phyloP scores from a whole-genome alignment of 2,329 filamentous ascomycete genomes.

The Epichloe brachyelytri region DNA sequence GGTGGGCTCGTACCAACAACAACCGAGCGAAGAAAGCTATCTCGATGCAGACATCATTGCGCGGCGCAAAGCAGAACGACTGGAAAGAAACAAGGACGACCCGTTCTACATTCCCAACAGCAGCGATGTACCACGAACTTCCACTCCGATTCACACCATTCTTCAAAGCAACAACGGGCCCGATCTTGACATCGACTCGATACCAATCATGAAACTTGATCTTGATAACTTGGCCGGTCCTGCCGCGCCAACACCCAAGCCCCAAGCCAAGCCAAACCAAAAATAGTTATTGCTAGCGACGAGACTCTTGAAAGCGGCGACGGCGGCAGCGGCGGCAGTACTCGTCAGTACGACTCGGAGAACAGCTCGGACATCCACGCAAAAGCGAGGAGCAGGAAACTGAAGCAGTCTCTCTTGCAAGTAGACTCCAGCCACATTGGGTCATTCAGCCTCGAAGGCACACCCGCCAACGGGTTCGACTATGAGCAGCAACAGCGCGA shows the following conservation, averaged over 20 bases:
- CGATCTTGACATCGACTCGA: slow-evolving; percentile 81
- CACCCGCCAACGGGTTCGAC: slow-evolving; percentile 31
- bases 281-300: slow-evolving; percentile 57
- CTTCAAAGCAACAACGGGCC: slow-evolving; percentile 59
- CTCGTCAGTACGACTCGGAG: slow-evolving; percentile 39
- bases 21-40: slow-evolving; percentile 49
- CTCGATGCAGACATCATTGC: slow-evolving; percentile 63
- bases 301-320: slow-evolving; percentile 51
- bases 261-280: slow-evolving; percentile 34
- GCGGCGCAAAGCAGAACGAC: slow-evolving; percentile 60
- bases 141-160: slow-evolving; percentile 70
- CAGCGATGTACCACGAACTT: slow-evolving; percentile 43
- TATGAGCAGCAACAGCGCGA: slow-evolving; percentile 59
- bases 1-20: slow-evolving; percentile 45
- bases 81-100: slow-evolving; percentile 78
- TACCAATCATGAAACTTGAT: slow-evolving; percentile 89
- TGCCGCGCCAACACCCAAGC: slow-evolving; percentile 19
- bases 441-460: slow-evolving; percentile 51
- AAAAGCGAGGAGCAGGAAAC: slow-evolving; percentile 36
- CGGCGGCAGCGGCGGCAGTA: slow-evolving; percentile 33
- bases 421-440: slow-evolving; percentile 79
- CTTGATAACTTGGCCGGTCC: slow-evolving; percentile 41
- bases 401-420: slow-evolving; percentile 57
- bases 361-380: slow-evolving; percentile 31
- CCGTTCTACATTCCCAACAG: slow-evolving; percentile 72